A percentile compares a stretch with the other conserved stretches of the same genome.
These are phyloP conservation scores for Colletotrichum nymphaeae DNA, from an alignment of 2,329 filamentous ascomycete species.

Conservation along the genomic window DNA sequence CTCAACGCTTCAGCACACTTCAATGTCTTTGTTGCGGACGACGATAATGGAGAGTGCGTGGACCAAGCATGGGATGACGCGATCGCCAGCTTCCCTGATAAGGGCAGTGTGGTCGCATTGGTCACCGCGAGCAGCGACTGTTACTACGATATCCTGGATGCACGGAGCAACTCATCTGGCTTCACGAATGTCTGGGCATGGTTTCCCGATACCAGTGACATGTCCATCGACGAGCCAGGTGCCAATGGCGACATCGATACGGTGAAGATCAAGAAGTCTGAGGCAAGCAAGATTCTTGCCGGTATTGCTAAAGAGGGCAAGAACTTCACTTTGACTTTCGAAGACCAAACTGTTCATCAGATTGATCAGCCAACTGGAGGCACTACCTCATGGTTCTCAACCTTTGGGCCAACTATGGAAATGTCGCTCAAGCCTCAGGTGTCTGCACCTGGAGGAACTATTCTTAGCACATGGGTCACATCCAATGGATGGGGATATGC, in stretches of 20 bases:
- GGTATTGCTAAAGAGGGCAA: constrained; percentile 16
- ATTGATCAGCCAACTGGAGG: constrained; percentile 21
- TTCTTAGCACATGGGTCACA: constrained; percentile 30
- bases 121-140: constrained; percentile 11
- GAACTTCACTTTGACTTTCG: constrained; percentile 24
- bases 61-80: constrained; percentile 23
- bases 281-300: constrained; percentile 19
- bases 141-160: not conserved
- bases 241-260: constrained; percentile 8
- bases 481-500: constrained; percentile 29
- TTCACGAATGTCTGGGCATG: constrained; percentile 26
- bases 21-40: constrained; percentile 25
- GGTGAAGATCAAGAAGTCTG: constrained; percentile 17
- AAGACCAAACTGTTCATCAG: constrained; percentile 20
- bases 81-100: constrained; percentile 9
- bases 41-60: constrained; percentile 15
- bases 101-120: not conserved
- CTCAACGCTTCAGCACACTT: not conserved
- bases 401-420: constrained; percentile 30
- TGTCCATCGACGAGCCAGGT: constrained; percentile 14
- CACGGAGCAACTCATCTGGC: constrained; percentile 1
- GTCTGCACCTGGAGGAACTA: constrained; percentile 22
- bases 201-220: constrained; percentile 14
- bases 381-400: constrained; percentile 16
- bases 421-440: constrained; percentile 29